phyloP scores from a whole-genome alignment of 2,329 filamentous ascomycete genomes.

The Boeremia exigua region DNA sequence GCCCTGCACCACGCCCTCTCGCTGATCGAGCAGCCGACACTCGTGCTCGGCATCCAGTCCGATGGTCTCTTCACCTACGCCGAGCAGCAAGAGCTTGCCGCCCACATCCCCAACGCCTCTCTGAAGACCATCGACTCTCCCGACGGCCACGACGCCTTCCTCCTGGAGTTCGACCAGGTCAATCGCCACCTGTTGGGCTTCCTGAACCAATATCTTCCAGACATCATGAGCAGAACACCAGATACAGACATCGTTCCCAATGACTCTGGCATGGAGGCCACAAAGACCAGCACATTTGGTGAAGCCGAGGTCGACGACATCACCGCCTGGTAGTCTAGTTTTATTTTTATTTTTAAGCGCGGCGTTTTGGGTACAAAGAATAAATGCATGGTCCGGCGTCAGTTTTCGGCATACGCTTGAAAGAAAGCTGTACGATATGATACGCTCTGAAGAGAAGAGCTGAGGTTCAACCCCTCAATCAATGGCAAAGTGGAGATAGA shows the following conservation, averaged over 20 bases:
- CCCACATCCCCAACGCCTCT: slow-evolving; percentile 76
- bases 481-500: neutral
- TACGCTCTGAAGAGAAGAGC: slow-evolving; percentile 26
- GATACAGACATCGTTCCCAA: slow-evolving; percentile 46
- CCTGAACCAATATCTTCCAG: slow-evolving; percentile 78
- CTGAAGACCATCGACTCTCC: slow-evolving; percentile 90
- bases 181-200: slow-evolving; percentile 87
- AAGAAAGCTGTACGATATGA: slow-evolving; percentile 42
- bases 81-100: slow-evolving; percentile 90
- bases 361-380: slow-evolving; percentile 30
- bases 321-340: slow-evolving; percentile 76
- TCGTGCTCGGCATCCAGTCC: slow-evolving; percentile 92
- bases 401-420: slow-evolving; percentile 48
- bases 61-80: slow-evolving; percentile 97
- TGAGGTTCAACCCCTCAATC: slow-evolving; percentile 46
- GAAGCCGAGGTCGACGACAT: slow-evolving; percentile 97
- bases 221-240: slow-evolving; percentile 74
- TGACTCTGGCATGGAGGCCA: slow-evolving; percentile 63
- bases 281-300: slow-evolving; percentile 90
- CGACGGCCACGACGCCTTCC: slow-evolving; percentile 94
- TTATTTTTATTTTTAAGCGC: slow-evolving; percentile 27
- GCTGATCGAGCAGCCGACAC: slow-evolving; percentile 83
- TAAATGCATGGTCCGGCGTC: slow-evolving; percentile 27
- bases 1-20: slow-evolving; percentile 71
- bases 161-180: slow-evolving; percentile 96